Evolutionary conservation across 2,329 filamentous ascomycete species (phyloP), one percentile per base, ranked within the genome.

Genomic region (Botryotinia convoluta): DNA sequence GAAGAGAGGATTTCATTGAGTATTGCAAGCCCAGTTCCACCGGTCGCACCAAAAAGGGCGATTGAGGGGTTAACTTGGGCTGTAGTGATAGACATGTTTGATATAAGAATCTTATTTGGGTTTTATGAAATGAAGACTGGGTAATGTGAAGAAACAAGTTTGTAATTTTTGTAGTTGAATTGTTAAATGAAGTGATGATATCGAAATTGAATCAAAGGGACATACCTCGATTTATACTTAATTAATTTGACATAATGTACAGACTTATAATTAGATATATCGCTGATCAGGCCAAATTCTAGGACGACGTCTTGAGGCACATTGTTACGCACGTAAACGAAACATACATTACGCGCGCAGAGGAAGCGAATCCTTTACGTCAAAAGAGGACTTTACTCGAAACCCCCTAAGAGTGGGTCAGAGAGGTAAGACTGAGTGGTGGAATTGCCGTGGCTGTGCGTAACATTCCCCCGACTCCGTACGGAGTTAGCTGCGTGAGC

Each of bases 31-130:
- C 69, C 69, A 10, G 69, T 71, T 9, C 60, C 61, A 42, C 69
- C 69, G 12, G 69, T 71, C 32, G 69, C 59, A n/a, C 69, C 69
- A 16, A 71, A 71, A 32, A 71, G 51, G 44, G 59, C 61, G 18
- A 71, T 64, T 6, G 69, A 71, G 44, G 69, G 69, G 37, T 35
- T 62, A 12, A n/a, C 26, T n/a, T 54, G 26, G 26, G 26, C 26
- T 54, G 45, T 26, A 48, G 45, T 48, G 8, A 10, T 48, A 48
- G 48, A 54, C 48, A 54, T 54, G 26, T 54, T n/a, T 7, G 12
- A 54, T 16, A 54, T 54, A 16, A n/a, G 48, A 54, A 54, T 54
- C 4, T 16, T n/a, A 7, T 54, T 54, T n/a, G 26, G 5, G 48
- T 14, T n/a, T n/a, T 54, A 7, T 54, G 12, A n/a, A n/a, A n/a